A percentile compares a stretch with the other conserved stretches of the same genome.
Conservation (phyloP, 2,329 filamentous ascomycete genomes). For the Calonectria hawksworthii region DNA sequence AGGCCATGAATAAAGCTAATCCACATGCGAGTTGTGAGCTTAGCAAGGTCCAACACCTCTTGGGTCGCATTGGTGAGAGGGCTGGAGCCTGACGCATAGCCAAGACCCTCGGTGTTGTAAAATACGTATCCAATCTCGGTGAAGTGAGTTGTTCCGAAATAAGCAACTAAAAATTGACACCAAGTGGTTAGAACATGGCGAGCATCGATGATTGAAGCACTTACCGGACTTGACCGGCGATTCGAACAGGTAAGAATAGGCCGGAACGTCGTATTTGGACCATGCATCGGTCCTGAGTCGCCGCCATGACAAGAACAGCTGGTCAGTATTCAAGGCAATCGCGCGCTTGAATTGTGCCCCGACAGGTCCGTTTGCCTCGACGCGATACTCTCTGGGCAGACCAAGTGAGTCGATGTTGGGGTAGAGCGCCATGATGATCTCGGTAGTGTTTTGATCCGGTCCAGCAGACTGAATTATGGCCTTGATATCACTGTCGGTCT, state of each 20-base stretch:
- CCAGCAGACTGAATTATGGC: slow-evolving; percentile 19
- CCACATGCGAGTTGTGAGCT: slow-evolving; percentile 54
- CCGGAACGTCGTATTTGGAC: slow-evolving; percentile 61
- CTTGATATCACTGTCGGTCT: slow-evolving; percentile 28
- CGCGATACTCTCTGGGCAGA: slow-evolving; percentile 32
- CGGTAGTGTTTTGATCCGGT: slow-evolving; percentile 24
- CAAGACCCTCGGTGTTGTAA: slow-evolving; percentile 61
- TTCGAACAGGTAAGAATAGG: slow-evolving; percentile 68
- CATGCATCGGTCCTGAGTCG: slow-evolving; percentile 67
- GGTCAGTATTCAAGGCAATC: slow-evolving; percentile 66
- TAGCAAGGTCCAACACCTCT: slow-evolving; percentile 53
- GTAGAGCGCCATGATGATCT: slow-evolving; percentile 36
- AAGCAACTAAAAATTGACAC: not conserved
- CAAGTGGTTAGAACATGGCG: not conserved
- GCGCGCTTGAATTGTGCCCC: slow-evolving; percentile 64
- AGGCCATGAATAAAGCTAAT: slow-evolving; percentile 56
- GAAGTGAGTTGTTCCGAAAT: slow-evolving; percentile 46
- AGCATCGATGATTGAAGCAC: not conserved
- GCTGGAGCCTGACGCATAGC: slow-evolving; percentile 46
- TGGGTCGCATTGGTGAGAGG: slow-evolving; percentile 57
- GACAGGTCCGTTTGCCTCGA: slow-evolving; percentile 27
- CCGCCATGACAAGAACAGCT: slow-evolving; percentile 66
- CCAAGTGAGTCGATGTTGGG: slow-evolving; percentile 41
- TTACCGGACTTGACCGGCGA: slow-evolving; percentile 44
- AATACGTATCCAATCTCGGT: slow-evolving; percentile 59